These are phyloP conservation scores for Neurospora sp. DNA, from an alignment of 495 filamentous ascomycete species.

Conservation along the genomic window DNA sequence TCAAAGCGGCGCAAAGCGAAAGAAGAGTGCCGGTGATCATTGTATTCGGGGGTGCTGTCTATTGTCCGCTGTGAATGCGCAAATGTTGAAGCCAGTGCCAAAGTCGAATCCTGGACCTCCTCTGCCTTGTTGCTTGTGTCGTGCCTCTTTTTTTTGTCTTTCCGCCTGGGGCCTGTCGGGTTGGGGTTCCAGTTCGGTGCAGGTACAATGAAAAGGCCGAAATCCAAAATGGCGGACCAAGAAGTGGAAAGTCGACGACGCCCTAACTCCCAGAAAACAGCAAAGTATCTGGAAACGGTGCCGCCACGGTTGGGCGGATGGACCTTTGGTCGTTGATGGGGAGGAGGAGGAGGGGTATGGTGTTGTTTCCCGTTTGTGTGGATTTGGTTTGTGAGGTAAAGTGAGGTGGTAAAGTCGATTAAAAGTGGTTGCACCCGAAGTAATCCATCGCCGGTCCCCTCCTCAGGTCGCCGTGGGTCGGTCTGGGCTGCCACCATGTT, in stretches of 20 bases:
- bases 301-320: slow-evolving; percentile 2
- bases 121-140: background rate
- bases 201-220: background rate
- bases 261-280: background rate
- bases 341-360: background rate
- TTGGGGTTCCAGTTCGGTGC: background rate
- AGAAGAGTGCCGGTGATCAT: slow-evolving; percentile 41
- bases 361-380: slow-evolving; percentile 3
- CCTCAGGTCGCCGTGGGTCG: background rate
- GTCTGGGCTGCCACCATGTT: background rate
- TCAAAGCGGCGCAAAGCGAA: slow-evolving; percentile 36
- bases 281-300: background rate
- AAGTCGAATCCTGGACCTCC: background rate
- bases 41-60: slow-evolving; percentile 21
- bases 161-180: background rate
- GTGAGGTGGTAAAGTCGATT: background rate
- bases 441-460: background rate
- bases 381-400: background rate
- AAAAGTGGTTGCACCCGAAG: background rate
- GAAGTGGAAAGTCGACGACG: background rate
- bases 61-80: slow-evolving; percentile 7
- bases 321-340: slow-evolving; percentile 1
- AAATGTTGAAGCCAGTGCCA: background rate
- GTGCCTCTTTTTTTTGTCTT: background rate
- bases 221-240: background rate